Conservation (phyloP, 2,329 filamentous ascomycete genomes). For the Cytospora chrysosperma region DNA sequence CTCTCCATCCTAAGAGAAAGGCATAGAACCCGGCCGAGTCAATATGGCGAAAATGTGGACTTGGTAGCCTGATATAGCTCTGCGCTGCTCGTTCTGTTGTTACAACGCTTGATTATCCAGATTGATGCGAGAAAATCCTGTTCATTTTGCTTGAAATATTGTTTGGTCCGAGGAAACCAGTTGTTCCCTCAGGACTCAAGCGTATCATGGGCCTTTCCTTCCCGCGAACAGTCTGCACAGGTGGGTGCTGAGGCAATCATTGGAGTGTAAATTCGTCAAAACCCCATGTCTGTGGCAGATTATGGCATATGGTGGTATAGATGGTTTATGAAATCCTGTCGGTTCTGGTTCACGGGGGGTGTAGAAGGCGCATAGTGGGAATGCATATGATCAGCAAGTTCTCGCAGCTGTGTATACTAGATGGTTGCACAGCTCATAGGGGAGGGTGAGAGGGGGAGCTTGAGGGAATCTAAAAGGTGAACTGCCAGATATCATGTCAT, state of each 20-base stretch:
- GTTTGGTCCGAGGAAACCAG: too few relatives aligned
- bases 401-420: too few relatives aligned
- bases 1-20: background rate
- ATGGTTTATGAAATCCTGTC: too few relatives aligned
- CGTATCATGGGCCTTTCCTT: too few relatives aligned
- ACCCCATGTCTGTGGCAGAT: background rate
- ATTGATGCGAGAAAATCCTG: background rate
- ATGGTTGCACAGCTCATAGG: too few relatives aligned
- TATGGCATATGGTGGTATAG: background rate
- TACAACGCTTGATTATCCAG: background rate
- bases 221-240: too few relatives aligned
- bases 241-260: background rate
- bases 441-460: too few relatives aligned
- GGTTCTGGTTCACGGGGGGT: too few relatives aligned
- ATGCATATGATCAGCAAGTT: background rate
- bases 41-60: conserved; percentile 2
- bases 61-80: conserved; percentile 6
- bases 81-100: conserved; percentile 8
- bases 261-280: background rate
- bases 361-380: background rate
- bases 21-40: background rate
- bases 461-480: too few relatives aligned
- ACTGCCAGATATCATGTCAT: too few relatives aligned
- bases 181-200: too few relatives aligned
- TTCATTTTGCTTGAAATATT: too few relatives aligned